These are phyloP conservation scores for Gossypium raimondii DNA, from an alignment of 345 rosid species.

Conservation along the genomic window DNA sequence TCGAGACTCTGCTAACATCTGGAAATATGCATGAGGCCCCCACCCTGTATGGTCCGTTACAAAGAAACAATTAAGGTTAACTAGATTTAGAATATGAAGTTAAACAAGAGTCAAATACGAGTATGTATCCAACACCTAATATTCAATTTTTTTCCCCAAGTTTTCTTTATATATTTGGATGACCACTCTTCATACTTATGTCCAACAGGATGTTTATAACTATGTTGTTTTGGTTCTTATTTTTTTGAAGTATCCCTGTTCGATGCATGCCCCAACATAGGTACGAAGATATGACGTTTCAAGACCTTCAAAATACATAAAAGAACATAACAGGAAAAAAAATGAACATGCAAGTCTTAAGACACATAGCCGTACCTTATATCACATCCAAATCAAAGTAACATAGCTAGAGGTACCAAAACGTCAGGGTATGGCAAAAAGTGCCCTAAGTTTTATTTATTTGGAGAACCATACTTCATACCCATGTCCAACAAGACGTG, in stretches of 20 bases:
- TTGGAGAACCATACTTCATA: neutral
- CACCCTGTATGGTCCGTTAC: slow-evolving; percentile 48
- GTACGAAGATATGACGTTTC: no score
- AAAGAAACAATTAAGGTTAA: neutral
- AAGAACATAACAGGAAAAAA: no score
- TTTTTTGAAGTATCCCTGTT: neutral
- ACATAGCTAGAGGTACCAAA: neutral
- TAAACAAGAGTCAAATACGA: no score
- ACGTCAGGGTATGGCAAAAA: neutral
- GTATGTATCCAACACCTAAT: no score
- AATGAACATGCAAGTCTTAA: no score
- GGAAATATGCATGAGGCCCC: slow-evolving; percentile 96
- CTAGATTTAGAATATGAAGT: no score
- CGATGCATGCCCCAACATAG: no score
- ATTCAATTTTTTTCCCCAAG: no score
- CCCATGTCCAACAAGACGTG: neutral
- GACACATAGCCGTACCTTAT: no score
- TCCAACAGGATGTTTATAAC: neutral
- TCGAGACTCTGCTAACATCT: slow-evolving; percentile 68
- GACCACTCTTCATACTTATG: neutral
- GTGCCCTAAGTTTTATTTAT: neutral
- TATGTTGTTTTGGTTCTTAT: neutral
- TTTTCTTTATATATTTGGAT: neutral
- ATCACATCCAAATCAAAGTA: neutral
- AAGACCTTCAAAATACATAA: no score